phyloP scores from a whole-genome alignment of 176 grass and related monocot genomes.

The Tillandsia fasciculata region DNA sequence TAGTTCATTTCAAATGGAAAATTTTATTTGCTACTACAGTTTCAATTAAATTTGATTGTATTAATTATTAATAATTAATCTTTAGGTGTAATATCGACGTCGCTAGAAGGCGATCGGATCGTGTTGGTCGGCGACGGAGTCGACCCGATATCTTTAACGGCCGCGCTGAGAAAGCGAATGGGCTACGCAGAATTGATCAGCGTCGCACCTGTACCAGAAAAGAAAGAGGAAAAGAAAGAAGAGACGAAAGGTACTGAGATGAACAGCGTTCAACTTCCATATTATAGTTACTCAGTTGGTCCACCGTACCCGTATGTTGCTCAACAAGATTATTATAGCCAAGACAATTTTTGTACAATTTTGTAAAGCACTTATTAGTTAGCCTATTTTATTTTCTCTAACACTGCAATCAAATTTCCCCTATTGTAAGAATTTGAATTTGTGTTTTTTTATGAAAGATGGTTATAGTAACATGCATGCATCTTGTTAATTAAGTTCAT shows the following conservation, averaged over 20 bases:
- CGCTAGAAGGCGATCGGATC: conserved; percentile 44
- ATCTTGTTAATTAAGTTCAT: no score
- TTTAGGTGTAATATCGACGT: conserved; percentile 52
- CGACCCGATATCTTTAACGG: conserved; percentile 48
- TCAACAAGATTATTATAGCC: not conserved
- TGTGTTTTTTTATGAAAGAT: no score
- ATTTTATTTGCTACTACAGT: not conserved
- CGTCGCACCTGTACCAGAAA: conserved; percentile 38
- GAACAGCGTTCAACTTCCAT: conserved; percentile 4
- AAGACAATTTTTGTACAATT: no score
- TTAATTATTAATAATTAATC: not conserved
- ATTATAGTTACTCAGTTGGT: not conserved
- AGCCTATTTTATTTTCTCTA: no score
- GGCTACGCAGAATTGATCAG: conserved; percentile 56
- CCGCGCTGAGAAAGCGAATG: conserved; percentile 33
- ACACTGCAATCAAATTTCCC: no score
- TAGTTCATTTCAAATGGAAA: not conserved
- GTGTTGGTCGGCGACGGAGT: conserved; percentile 39
- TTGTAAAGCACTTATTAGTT: no score
- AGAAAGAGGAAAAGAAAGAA: conserved; percentile 33
- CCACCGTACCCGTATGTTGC: no score
- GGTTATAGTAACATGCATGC: no score
- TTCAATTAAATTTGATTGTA: not conserved
- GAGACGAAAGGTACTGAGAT: not conserved
- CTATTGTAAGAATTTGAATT: no score